Percentiles rank a stretch among this genome's conserved stretches.
Conservation (phyloP, 345 rosid genomes). For the Durio zibethinus region DNA sequence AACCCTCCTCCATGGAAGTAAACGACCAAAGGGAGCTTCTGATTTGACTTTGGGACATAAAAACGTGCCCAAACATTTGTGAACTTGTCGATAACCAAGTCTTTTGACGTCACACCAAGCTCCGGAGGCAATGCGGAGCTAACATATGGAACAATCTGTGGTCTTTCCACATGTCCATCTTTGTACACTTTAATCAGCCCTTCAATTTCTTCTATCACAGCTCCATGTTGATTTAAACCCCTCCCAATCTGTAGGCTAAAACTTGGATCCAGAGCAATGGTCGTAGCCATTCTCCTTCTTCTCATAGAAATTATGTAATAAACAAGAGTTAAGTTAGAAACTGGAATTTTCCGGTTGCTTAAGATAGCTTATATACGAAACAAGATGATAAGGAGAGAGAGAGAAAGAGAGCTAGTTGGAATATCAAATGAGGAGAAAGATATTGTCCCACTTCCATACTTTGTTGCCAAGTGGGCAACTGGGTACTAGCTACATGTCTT, state of each 20-base stretch:
- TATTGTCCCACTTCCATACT: neutral
- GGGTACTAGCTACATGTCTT: constrained; percentile 26
- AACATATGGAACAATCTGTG: constrained; percentile 47
- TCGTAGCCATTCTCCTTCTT: constrained; percentile 34
- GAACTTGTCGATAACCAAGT: constrained; percentile 45
- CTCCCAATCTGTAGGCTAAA: constrained; percentile 16
- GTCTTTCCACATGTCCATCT: constrained; percentile 68
- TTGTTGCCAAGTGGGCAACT: constrained; percentile 23
- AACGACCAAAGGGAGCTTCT: constrained; percentile 50
- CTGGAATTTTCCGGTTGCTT: neutral
- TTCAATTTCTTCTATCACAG: constrained; percentile 47
- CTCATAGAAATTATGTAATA: neutral
- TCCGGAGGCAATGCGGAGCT: constrained; percentile 35
- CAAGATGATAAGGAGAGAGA: neutral
- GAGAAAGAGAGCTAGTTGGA: neutral
- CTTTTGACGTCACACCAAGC: constrained; percentile 46
- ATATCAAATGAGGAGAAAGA: neutral
- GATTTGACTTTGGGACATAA: constrained; percentile 42
- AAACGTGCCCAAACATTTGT: constrained; percentile 64
- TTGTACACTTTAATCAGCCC: constrained; percentile 64
- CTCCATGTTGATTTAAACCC: constrained; percentile 34
- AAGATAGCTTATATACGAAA: constrained; percentile 8
- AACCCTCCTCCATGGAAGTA: constrained; percentile 77
- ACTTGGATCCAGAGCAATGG: constrained; percentile 24
- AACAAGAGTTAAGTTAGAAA: neutral